Evolutionary conservation across 208 protist genomes (phyloP).

Genomic region (Leishmania tarentolae): DNA sequence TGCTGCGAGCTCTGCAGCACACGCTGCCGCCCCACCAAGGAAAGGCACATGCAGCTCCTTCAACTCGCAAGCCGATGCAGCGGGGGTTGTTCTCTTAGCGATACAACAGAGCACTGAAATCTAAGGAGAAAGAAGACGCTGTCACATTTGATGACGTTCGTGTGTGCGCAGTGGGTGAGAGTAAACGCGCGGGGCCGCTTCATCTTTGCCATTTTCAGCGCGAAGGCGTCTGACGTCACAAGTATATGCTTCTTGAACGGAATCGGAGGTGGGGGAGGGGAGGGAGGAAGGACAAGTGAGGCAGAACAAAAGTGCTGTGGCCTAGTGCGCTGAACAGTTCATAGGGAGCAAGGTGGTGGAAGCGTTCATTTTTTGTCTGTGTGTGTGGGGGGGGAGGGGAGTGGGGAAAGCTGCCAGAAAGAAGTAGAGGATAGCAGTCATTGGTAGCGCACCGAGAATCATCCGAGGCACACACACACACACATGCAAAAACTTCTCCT

Average conservation of each 20-base stretch:
- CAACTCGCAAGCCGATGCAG: background rate
- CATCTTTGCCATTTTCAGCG: background rate
- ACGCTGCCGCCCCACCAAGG: background rate
- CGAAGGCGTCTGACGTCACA: background rate
- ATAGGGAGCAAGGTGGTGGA: background rate
- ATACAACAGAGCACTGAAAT: background rate
- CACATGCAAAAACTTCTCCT: background rate
- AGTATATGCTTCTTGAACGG: background rate
- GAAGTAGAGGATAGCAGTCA: background rate
- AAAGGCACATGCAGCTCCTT: background rate
- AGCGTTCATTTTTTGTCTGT: background rate
- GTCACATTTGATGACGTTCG: background rate
- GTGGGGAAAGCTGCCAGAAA: background rate
- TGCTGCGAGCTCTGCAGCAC: background rate
- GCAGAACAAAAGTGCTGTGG: background rate
- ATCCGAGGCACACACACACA: background rate
- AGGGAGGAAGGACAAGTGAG: background rate
- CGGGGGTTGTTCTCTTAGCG: background rate
- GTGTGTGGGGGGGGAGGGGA: background rate
- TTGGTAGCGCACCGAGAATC: background rate
- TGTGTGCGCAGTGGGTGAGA: background rate
- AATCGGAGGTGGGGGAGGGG: background rate
- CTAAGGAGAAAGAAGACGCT: background rate
- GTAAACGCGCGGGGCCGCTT: background rate
- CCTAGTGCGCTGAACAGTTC: background rate